Conservation (phyloP, 139 green algal species). For the Chloropicon primus region DNA sequence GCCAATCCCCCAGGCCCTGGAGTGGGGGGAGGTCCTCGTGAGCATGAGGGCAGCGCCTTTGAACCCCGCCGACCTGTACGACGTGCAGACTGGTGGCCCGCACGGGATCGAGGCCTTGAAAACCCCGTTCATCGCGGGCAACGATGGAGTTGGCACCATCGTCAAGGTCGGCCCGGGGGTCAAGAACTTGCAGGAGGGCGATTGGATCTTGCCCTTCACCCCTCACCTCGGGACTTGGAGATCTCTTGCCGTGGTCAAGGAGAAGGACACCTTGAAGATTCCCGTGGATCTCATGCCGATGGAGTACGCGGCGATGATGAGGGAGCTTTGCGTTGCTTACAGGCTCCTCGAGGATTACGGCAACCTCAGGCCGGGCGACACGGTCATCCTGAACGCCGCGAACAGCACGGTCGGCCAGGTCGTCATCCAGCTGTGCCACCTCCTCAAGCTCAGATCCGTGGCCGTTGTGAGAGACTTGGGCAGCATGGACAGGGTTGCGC, state of each 20-base stretch:
- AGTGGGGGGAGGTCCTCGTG: slow-evolving; percentile 73
- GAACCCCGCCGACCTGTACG: slow-evolving; percentile 62
- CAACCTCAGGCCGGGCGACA: slow-evolving; percentile 66
- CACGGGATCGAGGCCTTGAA: background rate
- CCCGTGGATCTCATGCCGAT: slow-evolving; percentile 15
- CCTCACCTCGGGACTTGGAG: slow-evolving; percentile 53
- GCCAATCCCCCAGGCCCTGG: slow-evolving; percentile 42
- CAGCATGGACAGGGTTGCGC: slow-evolving; percentile 1
- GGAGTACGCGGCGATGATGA: slow-evolving; percentile 17
- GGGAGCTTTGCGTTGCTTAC: slow-evolving; percentile 71
- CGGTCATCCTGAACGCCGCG: slow-evolving; percentile 74
- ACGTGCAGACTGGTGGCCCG: slow-evolving; percentile 39
- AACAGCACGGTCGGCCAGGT: slow-evolving; percentile 61
- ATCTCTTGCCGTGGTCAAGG: slow-evolving; percentile 41
- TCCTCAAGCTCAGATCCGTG: slow-evolving; percentile 56
- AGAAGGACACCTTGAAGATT: slow-evolving; percentile 51
- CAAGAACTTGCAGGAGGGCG: slow-evolving; percentile 50
- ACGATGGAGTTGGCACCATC: slow-evolving; percentile 56
- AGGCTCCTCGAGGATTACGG: slow-evolving; percentile 61
- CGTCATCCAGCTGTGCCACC: slow-evolving; percentile 63
- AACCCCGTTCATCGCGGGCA: slow-evolving; percentile 47
- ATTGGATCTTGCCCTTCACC: slow-evolving; percentile 63
- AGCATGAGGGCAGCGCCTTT: slow-evolving; percentile 38
- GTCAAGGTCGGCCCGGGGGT: slow-evolving; percentile 54
- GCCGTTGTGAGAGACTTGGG: slow-evolving; percentile 21